phyloP scores from a whole-genome alignment of 192 early-diverging fungal species.

The Coemansia sp. region DNA sequence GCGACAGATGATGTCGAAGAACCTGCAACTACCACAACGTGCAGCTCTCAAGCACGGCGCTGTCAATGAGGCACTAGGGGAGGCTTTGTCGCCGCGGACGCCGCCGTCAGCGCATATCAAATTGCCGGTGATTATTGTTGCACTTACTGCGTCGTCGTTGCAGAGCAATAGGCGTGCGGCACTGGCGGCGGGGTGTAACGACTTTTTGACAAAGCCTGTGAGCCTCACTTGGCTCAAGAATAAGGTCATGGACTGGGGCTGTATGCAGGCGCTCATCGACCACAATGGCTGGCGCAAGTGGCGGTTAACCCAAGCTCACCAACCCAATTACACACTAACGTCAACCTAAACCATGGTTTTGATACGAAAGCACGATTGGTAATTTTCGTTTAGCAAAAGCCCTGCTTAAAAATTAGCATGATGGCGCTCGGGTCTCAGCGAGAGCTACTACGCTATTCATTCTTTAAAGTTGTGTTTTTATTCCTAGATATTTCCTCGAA shows the following conservation, averaged over 20 bases:
- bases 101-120: constrained; percentile 30
- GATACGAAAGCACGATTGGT: too few species aligned
- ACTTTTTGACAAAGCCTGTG: constrained; percentile 89
- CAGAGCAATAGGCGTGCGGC: constrained; percentile 74
- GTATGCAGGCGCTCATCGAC: constrained; percentile 92
- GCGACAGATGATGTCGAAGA: constrained; percentile 11
- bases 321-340: too few species aligned
- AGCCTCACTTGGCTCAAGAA: constrained; percentile 81
- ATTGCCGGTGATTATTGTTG: constrained; percentile 86
- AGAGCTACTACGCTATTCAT: too few species aligned
- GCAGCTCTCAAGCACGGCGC: constrained; percentile 54
- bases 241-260: constrained; percentile 92
- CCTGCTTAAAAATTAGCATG: too few species aligned
- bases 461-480: too few species aligned
- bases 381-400: too few species aligned
- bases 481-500: too few species aligned
- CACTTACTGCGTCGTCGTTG: constrained; percentile 79
- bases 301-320: constrained; percentile 36
- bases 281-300: constrained; percentile 64
- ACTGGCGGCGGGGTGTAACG: constrained; percentile 85
- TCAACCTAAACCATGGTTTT: too few species aligned
- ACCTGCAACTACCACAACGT: constrained; percentile 26
- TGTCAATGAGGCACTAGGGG: constrained; percentile 6
- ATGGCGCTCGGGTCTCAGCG: too few species aligned
- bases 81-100: constrained; percentile 28